Conservation (phyloP, 1,139 yeast genomes). For the Keqinozyma sinolaborantium region DNA sequence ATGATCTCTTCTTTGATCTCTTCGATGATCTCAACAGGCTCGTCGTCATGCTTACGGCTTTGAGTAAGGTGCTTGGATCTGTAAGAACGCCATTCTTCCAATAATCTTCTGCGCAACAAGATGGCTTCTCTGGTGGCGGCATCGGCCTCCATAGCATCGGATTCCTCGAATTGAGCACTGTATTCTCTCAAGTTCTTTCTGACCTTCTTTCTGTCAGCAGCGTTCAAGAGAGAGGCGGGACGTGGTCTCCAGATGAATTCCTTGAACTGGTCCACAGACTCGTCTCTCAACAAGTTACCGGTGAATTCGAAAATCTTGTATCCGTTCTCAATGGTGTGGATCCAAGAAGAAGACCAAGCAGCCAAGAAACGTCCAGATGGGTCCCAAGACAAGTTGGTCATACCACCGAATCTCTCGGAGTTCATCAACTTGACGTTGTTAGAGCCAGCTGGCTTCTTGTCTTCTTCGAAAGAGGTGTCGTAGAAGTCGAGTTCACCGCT, state of each 20-base stretch:
- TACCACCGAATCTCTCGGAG: slow-evolving; percentile 66
- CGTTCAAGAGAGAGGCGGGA: slow-evolving; percentile 73
- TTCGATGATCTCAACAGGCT: slow-evolving; percentile 65
- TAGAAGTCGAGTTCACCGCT: slow-evolving; percentile 77
- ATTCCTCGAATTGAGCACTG: slow-evolving; percentile 90
- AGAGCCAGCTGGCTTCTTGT: slow-evolving; percentile 38
- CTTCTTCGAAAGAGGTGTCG: slow-evolving; percentile 83
- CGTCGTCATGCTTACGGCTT: slow-evolving; percentile 47
- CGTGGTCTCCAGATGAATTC: slow-evolving; percentile 97
- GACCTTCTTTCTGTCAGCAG: slow-evolving; percentile 83
- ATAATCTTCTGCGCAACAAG: slow-evolving; percentile 74
- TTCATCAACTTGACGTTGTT: slow-evolving; percentile 65
- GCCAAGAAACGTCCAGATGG: slow-evolving; percentile 91
- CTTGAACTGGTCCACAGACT: slow-evolving; percentile 76
- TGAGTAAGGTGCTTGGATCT: slow-evolving; percentile 54
- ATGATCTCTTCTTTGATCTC: slow-evolving; percentile 64
- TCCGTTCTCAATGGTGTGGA: slow-evolving; percentile 85
- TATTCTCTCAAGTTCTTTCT: slow-evolving; percentile 86
- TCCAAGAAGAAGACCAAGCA: slow-evolving; percentile 85
- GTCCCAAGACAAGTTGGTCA: slow-evolving; percentile 91
- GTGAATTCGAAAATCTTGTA: slow-evolving; percentile 83
- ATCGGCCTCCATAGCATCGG: slow-evolving; percentile 95
- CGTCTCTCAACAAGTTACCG: slow-evolving; percentile 75
- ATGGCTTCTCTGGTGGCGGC: slow-evolving; percentile 90
- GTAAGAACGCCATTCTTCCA: slow-evolving; percentile 86